Conservation (phyloP, 305 asterid species). For the Fraxinus xanthoxyloides region DNA sequence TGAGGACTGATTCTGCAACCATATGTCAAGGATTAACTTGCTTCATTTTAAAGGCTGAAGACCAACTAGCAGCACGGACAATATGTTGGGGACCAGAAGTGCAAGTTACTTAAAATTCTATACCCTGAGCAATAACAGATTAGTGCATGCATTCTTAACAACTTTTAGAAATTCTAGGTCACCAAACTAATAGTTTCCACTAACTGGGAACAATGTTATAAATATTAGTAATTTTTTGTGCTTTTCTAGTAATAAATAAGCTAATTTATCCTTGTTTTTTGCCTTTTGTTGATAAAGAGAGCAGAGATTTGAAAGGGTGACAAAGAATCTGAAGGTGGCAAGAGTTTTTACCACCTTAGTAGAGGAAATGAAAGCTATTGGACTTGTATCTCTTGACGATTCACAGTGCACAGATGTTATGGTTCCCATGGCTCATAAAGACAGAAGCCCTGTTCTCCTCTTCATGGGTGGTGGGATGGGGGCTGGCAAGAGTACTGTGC, state of each 20-base stretch:
- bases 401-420: slow-evolving; percentile 93
- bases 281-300: slow-evolving; percentile 48
- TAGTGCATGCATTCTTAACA: neutral
- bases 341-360: slow-evolving; percentile 87
- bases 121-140: neutral
- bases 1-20: neutral
- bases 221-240: neutral
- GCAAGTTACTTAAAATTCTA: neutral
- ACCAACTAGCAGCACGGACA: neutral
- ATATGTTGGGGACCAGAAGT: neutral
- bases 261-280: neutral
- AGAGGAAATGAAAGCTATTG: slow-evolving; percentile 99
- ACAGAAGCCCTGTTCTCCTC: slow-evolving; percentile 91
- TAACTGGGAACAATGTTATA: neutral
- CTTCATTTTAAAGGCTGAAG: neutral
- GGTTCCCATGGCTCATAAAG: slow-evolving; percentile 98
- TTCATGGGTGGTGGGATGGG: slow-evolving; percentile 99
- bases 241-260: neutral
- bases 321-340: slow-evolving; percentile 94
- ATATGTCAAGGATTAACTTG: neutral
- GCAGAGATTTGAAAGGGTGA: slow-evolving; percentile 88
- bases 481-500: slow-evolving; percentile 95
- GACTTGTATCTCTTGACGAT: slow-evolving; percentile 75
- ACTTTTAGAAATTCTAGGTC: neutral
- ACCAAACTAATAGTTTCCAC: neutral